Evolutionary conservation across 305 asterid species (phyloP).

Genomic region (Striga hermonthica): DNA sequence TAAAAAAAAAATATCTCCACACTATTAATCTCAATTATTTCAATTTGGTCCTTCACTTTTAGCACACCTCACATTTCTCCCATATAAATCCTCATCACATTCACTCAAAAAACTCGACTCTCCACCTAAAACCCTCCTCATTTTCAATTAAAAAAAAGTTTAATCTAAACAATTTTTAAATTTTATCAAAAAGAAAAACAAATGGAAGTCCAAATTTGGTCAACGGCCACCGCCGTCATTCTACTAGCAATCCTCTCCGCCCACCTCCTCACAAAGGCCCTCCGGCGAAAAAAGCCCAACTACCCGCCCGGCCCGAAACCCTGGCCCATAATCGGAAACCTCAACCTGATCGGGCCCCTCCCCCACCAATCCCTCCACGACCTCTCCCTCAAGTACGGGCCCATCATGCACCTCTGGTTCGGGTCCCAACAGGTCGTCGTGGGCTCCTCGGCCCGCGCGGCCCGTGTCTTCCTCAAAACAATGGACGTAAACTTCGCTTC

Average conservation of each 20-base stretch:
- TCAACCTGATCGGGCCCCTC: conserved; percentile 69
- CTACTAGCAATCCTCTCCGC: conserved; percentile 32
- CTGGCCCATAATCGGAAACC: conserved; percentile 87
- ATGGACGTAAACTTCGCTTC: conserved; percentile 65
- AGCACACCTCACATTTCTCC: too few relatives aligned
- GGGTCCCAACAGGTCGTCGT: conserved; percentile 71
- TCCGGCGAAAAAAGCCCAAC: conserved; percentile 45
- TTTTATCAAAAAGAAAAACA: too few relatives aligned
- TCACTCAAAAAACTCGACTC: too few relatives aligned
- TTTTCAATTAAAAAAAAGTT: too few relatives aligned
- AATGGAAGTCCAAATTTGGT: conserved; percentile 38
- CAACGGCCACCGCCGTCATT: conserved; percentile 25
- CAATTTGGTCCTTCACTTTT: too few relatives aligned
- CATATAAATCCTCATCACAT: too few relatives aligned
- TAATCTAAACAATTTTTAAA: too few relatives aligned
- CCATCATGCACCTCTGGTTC: conserved; percentile 62
- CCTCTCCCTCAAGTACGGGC: conserved; percentile 71
- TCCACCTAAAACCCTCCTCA: too few relatives aligned
- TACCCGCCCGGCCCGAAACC: conserved; percentile 86
- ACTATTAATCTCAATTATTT: too few relatives aligned
- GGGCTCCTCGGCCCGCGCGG: conserved; percentile 79
- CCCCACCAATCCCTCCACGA: conserved; percentile 68
- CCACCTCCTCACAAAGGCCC: conserved; percentile 31
- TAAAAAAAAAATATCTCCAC: too few relatives aligned
- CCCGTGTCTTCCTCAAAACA: conserved; percentile 59